Evolutionary conservation across 1,284 basidiomycete species (phyloP), one percentile per base, ranked within the genome.

Genomic region (Ustilago sp.): DNA sequence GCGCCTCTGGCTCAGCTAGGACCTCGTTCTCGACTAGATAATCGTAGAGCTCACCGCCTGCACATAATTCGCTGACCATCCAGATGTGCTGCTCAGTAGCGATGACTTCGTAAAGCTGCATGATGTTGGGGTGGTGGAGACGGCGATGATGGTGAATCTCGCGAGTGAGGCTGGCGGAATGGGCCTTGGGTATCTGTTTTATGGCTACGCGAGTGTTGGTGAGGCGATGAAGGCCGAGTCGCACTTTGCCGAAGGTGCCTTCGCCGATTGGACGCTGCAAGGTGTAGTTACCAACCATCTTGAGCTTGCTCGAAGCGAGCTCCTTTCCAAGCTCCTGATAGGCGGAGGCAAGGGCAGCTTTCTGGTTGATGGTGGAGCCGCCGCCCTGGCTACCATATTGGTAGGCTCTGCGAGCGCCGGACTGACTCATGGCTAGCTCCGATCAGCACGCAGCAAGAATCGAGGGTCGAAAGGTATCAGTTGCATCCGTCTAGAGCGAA

Each of bases 141-240:
- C 94, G 92, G 36, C 97, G 93, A 87, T 99, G 97, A 84, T 99
- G 96, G 84, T 99, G 96, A 67, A 99, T 96, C 88, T 99, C 97
- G 74, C 97, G 91, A 13, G 95, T 99, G 56, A 99, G 90, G 56
- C 53, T 93, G 90, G 75, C 86, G 57, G 70, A 85, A 47, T 32
- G 94, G 89, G 56, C 94, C 87, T 98, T 98, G 41, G 96, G 94
- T 73, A 99, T 94, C 87, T 98, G 95, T 88, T 99, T 99, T 88
- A 99, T 93, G 59, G 96, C 96, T 74, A 98, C 74, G 17, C 71
- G 75, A 8, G 68, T 72, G 55, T 74, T 77, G 39, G 94, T 94
- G 56, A 96, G 89, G 68, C 95, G 92, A 86, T 98, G 95, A 1
- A 93, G 94, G 54, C 94, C 95, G 84, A 98, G 89, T 60, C 95